phyloP scores from a whole-genome alignment of 2,329 filamentous ascomycete genomes.

The Penicillium sp. region DNA sequence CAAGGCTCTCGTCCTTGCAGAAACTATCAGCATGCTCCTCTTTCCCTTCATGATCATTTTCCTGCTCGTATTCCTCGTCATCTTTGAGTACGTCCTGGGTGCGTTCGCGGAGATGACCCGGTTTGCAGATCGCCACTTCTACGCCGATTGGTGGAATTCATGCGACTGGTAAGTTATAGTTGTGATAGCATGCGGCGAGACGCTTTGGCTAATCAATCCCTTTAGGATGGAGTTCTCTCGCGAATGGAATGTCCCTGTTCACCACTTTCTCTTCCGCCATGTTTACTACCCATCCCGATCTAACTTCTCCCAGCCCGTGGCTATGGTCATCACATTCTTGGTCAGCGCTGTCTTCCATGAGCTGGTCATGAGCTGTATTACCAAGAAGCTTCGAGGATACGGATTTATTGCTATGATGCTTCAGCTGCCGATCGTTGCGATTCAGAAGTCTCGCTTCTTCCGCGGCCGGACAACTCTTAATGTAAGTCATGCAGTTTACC shows the following conservation, averaged over 20 bases:
- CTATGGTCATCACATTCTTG: slow-evolving; percentile 86
- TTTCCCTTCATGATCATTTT: slow-evolving; percentile 98
- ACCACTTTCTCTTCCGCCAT: slow-evolving; percentile 90
- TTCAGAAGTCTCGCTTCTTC: slow-evolving; percentile 78
- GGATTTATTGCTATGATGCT: slow-evolving; percentile 95
- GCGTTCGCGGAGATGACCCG: slow-evolving; percentile 91
- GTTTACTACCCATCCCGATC: slow-evolving; percentile 81
- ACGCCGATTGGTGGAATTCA: slow-evolving; percentile 68
- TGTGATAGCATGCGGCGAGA: not conserved
- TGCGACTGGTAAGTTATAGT: slow-evolving; percentile 45
- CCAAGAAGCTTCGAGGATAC: slow-evolving; percentile 91
- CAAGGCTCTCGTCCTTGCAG: slow-evolving; percentile 72
- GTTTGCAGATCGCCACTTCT: slow-evolving; percentile 93
- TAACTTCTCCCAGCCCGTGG: slow-evolving; percentile 69
- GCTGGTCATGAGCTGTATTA: slow-evolving; percentile 96
- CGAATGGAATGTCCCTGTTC: slow-evolving; percentile 97
- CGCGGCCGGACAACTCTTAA: slow-evolving; percentile 73
- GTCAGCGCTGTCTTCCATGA: slow-evolving; percentile 88
- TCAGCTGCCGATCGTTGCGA: slow-evolving; percentile 88
- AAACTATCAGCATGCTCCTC: slow-evolving; percentile 84
- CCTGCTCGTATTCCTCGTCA: slow-evolving; percentile 91
- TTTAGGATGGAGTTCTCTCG: slow-evolving; percentile 83
- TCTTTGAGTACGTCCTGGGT: slow-evolving; percentile 94
- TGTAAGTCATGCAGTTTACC: slow-evolving; percentile 33
- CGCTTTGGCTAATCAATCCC: not conserved